Evolutionary conservation across 345 rosid genomes (phyloP).

Genomic region (Gossypium ekmanianum): DNA sequence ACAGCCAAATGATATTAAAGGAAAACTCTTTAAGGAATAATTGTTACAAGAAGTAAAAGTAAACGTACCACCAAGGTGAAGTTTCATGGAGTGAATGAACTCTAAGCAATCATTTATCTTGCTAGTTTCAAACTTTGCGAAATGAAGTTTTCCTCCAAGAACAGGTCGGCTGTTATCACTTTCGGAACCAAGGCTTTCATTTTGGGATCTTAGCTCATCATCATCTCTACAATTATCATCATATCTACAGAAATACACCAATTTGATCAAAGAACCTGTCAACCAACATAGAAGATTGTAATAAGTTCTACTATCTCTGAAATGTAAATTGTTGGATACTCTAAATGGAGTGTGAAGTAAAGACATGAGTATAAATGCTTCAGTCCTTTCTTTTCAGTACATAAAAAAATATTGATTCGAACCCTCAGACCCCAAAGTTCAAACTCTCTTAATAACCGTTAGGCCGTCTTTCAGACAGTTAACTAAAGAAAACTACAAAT

Average conservation of each 20-base stretch:
- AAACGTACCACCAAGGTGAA: conserved; percentile 49
- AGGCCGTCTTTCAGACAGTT: background rate
- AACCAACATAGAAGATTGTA: conserved; percentile 11
- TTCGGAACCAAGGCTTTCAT: conserved; percentile 24
- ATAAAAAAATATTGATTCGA: background rate
- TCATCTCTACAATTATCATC: conserved; percentile 24
- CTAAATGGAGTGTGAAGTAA: background rate
- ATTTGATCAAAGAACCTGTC: conserved; percentile 79
- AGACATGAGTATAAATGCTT: background rate
- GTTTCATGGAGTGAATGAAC: conserved; percentile 57
- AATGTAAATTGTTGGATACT: background rate
- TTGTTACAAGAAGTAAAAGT: background rate
- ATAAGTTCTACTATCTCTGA: background rate
- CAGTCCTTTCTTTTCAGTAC: background rate
- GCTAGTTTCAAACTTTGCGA: conserved; percentile 81
- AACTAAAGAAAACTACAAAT: background rate
- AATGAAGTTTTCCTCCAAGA: conserved; percentile 64
- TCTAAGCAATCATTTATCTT: conserved; percentile 80
- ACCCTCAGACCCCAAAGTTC: background rate
- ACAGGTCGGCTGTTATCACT: conserved; percentile 23
- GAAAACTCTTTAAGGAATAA: background rate
- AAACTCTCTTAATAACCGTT: background rate
- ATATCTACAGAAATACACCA: conserved; percentile 63
- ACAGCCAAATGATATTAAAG: background rate
- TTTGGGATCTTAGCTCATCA: conserved; percentile 28